phyloP scores from a whole-genome alignment of 1,284 basidiomycete species.

The Macrocybe sp. region DNA sequence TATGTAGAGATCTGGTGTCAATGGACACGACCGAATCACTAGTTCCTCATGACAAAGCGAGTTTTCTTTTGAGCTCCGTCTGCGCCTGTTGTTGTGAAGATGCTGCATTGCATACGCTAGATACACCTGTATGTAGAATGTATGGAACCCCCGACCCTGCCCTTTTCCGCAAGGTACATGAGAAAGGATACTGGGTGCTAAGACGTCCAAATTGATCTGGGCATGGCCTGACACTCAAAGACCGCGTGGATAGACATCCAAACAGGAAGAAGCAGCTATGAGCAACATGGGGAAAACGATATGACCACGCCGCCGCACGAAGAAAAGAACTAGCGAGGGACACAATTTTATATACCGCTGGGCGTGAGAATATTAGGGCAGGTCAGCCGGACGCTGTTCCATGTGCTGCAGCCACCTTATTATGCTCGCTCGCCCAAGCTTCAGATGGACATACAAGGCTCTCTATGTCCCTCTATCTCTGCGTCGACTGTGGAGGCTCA shows the following conservation, averaged over 20 bases:
- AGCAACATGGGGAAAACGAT: conserved; percentile 78
- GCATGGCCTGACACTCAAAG: conserved; percentile 85
- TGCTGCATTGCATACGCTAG: neutral
- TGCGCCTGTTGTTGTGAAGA: neutral
- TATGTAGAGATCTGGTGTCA: no score
- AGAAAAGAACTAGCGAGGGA: conserved; percentile 21
- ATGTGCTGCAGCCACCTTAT: conserved; percentile 1
- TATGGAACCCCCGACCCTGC: conserved; percentile 80
- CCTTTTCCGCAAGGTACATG: conserved; percentile 34
- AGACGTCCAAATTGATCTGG: conserved; percentile 70
- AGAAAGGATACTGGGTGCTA: conserved; percentile 63
- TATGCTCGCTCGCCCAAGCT: neutral
- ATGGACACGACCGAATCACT: no score
- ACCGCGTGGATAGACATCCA: conserved; percentile 46
- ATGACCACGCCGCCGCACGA: conserved; percentile 78
- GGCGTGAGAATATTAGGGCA: conserved; percentile 36
- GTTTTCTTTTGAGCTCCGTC: no score
- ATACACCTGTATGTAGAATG: conserved; percentile 29
- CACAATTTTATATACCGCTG: conserved; percentile 19
- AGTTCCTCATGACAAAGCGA: no score
- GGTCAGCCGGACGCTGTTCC: conserved; percentile 9
- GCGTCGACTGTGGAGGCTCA: conserved; percentile 78
- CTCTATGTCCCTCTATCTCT: conserved; percentile 60
- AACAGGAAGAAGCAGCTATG: conserved; percentile 51
- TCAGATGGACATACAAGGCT: neutral